Conservation (phyloP, 306 rosid genomes). For the Pachyrhizus erosus region DNA sequence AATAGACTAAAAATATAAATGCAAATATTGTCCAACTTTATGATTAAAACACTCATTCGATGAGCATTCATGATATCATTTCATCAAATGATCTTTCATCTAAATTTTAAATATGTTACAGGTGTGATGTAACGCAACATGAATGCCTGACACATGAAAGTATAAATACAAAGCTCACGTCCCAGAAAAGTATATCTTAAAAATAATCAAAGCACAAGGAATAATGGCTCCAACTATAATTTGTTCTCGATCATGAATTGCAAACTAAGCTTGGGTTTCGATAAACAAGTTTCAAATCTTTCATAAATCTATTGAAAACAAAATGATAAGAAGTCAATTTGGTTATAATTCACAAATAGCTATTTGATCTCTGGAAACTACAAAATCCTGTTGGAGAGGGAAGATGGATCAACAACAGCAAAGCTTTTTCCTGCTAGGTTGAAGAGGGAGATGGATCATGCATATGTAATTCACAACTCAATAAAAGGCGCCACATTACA, state of each 20-base stretch:
- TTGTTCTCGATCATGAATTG: neutral
- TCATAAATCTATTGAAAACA: conserved; percentile 7
- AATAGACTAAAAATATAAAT: neutral
- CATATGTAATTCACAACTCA: conserved; percentile 32
- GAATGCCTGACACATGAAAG: conserved; percentile 20
- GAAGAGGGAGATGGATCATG: conserved; percentile 17
- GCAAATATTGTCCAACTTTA: neutral
- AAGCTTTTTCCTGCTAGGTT: neutral
- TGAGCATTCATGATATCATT: neutral
- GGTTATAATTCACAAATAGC: conserved; percentile 6
- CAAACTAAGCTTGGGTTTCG: conserved; percentile 2
- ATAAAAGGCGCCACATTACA: conserved; percentile 35
- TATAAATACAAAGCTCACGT: conserved; percentile 19
- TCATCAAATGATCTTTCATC: conserved; percentile 8
- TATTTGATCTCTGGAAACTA: conserved; percentile 18
- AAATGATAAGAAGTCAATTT: conserved; percentile 21
- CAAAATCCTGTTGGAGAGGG: conserved; percentile 14
- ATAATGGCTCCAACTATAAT: conserved; percentile 12
- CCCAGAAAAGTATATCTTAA: conserved; percentile 10
- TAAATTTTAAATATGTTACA: conserved; percentile 6
- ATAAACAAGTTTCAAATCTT: conserved; percentile 36
- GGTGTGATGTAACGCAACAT: conserved; percentile 24
- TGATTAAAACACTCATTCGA: conserved; percentile 4
- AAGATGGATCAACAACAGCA: neutral
- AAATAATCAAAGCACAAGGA: conserved; percentile 23